Evolutionary conservation across 2,329 filamentous ascomycete genomes (phyloP).

Genomic region (Corinectria fuckeliana): DNA sequence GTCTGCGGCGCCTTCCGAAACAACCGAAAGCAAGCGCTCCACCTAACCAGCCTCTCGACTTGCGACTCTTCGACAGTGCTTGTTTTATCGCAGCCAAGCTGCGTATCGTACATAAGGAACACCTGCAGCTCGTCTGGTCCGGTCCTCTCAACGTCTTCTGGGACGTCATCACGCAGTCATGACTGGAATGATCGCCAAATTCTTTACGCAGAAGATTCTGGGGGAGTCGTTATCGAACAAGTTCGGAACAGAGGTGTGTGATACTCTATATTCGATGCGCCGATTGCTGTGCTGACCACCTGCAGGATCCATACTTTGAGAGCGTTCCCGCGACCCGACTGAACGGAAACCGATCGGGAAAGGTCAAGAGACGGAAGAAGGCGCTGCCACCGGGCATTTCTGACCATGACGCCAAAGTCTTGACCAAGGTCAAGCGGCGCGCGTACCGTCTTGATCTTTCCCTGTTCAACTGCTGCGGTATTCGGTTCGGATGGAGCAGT

Average conservation of each 20-base stretch:
- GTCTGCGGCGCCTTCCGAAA: constrained; percentile 35
- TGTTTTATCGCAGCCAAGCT: no score
- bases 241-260: constrained; percentile 61
- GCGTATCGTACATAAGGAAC: constrained; percentile 17
- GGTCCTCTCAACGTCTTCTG: not conserved
- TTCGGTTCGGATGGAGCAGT: constrained; percentile 88
- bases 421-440: constrained; percentile 84
- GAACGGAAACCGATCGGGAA: constrained; percentile 68
- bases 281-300: constrained; percentile 31
- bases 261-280: not conserved
- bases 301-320: constrained; percentile 89
- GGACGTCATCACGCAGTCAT: constrained; percentile 45
- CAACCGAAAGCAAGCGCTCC: constrained; percentile 24
- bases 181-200: constrained; percentile 60
- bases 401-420: constrained; percentile 77
- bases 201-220: constrained; percentile 62
- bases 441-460: constrained; percentile 87
- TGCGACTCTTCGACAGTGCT: constrained; percentile 27
- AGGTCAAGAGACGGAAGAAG: constrained; percentile 84
- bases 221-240: constrained; percentile 64
- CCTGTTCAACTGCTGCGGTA: constrained; percentile 80
- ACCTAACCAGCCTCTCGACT: constrained; percentile 20
- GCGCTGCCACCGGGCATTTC: constrained; percentile 84
- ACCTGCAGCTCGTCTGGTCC: not conserved
- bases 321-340: constrained; percentile 76